phyloP scores from a whole-genome alignment of 352 stramenopile species.

The Phytophthora nicotianae region DNA sequence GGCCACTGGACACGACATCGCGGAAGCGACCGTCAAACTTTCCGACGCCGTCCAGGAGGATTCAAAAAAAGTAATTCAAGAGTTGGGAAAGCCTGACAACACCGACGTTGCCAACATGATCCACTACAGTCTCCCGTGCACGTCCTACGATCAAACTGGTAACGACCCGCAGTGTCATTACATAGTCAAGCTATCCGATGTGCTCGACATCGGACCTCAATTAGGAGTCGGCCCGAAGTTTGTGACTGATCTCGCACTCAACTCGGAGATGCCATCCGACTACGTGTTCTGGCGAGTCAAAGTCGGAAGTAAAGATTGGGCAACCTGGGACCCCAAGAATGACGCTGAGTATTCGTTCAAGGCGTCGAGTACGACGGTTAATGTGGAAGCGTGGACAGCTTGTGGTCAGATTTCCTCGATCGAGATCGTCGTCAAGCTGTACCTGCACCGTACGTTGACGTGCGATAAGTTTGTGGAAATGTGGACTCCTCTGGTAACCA shows the following conservation, averaged over 20 bases:
- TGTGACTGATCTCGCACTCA: background rate
- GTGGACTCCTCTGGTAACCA: background rate
- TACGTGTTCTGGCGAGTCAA: constrained; percentile 65
- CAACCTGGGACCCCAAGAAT: constrained; percentile 10
- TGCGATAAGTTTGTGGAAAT: constrained; percentile 13
- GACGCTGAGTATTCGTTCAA: constrained; percentile 28
- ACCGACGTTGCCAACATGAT: constrained; percentile 10
- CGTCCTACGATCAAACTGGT: constrained; percentile 1
- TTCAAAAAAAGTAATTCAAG: background rate
- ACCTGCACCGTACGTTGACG: constrained; percentile 33
- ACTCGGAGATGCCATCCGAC: background rate
- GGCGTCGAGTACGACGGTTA: constrained; percentile 34
- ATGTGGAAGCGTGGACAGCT: constrained; percentile 58
- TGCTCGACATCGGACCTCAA: constrained; percentile 3
- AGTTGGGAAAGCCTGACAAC: background rate
- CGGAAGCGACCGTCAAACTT: constrained; percentile 23
- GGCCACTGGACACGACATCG: constrained; percentile 44
- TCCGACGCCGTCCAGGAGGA: constrained; percentile 17
- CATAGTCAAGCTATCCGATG: constrained; percentile 19
- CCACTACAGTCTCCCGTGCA: constrained; percentile 23
- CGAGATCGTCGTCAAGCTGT: constrained; percentile 45
- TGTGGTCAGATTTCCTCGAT: constrained; percentile 35
- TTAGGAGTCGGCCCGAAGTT: background rate
- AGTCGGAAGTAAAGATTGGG: constrained; percentile 5
- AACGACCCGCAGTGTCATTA: constrained; percentile 12